phyloP scores from a whole-genome alignment of 2,329 filamentous ascomycete genomes.

The Westerdykella ornata region DNA sequence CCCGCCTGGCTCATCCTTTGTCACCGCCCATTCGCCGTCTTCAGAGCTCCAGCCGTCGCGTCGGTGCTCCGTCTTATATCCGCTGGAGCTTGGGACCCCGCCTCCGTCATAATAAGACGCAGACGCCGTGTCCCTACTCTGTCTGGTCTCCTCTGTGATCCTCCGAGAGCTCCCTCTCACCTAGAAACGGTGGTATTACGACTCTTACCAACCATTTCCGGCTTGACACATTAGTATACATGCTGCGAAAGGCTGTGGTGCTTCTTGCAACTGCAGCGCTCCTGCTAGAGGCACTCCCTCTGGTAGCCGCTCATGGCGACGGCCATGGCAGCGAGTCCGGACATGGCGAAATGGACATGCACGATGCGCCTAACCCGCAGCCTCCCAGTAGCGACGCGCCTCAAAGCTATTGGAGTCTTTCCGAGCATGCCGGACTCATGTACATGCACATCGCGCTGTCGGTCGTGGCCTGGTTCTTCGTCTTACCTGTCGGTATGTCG shows the following conservation, averaged over 20 bases:
- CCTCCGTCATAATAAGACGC: neutral
- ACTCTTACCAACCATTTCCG: neutral
- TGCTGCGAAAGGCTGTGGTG: constrained; percentile 19
- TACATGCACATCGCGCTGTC: constrained; percentile 66
- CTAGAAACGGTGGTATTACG: no score
- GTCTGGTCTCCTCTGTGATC: neutral
- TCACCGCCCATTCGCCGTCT: no score
- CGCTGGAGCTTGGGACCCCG: neutral
- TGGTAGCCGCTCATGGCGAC: constrained; percentile 39
- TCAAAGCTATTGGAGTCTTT: constrained; percentile 55
- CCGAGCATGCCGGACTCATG: constrained; percentile 51
- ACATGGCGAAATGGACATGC: constrained; percentile 15
- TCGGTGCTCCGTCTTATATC: no score
- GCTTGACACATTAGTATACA: constrained; percentile 14
- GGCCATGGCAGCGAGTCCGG: constrained; percentile 13
- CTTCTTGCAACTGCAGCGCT: constrained; percentile 31
- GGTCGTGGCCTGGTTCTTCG: constrained; percentile 63
- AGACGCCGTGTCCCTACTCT: neutral
- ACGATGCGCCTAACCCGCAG: constrained; percentile 12
- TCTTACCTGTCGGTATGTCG: constrained; percentile 63
- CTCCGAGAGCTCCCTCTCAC: no score
- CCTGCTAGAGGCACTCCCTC: constrained; percentile 37
- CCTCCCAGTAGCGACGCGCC: constrained; percentile 16
- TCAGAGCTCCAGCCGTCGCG: no score
- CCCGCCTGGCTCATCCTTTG: no score